A percentile compares a stretch with the other conserved stretches of the same genome.
These are phyloP conservation scores for Saturnispora besseyi DNA, from an alignment of 805 yeast genomes.

Conservation along the genomic window DNA sequence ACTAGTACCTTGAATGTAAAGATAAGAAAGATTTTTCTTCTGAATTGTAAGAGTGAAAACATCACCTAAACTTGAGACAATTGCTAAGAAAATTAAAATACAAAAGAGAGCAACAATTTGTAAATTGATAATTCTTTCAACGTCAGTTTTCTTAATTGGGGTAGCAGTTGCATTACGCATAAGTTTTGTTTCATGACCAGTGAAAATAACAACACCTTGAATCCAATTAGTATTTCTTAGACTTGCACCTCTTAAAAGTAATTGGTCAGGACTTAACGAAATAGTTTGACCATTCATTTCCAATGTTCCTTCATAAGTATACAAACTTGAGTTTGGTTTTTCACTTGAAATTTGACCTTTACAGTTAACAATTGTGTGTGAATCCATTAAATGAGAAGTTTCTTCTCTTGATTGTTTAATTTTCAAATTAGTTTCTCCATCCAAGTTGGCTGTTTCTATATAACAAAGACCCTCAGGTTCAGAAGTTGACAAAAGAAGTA, in stretches of 20 bases:
- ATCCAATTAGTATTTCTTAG: constrained; percentile 93
- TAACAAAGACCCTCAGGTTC: constrained; percentile 98
- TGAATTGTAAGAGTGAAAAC: constrained; percentile 59
- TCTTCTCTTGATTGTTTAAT: constrained; percentile 83
- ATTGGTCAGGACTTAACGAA: constrained; percentile 82
- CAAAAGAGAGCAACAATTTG: constrained; percentile 86
- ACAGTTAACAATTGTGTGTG: constrained; percentile 44
- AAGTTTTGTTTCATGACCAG: constrained; percentile 96
- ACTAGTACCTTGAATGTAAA: constrained; percentile 60
- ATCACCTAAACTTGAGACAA: constrained; percentile 83
- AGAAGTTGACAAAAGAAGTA: constrained; percentile 76
- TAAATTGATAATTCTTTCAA: constrained; percentile 86
- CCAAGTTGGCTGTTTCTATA: constrained; percentile 94
- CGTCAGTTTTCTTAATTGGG: constrained; percentile 95
- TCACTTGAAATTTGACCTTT: constrained; percentile 68
- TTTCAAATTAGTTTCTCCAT: constrained; percentile 95
- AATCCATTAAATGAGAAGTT: constrained; percentile 64
- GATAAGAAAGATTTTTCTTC: constrained; percentile 47
- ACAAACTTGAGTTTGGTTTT: constrained; percentile 87
- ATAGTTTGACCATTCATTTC: constrained; percentile 47
- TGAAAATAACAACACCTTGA: constrained; percentile 85
- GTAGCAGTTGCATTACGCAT: constrained; percentile 99
- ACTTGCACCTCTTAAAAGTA: constrained; percentile 91
- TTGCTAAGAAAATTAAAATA: constrained; percentile 62
- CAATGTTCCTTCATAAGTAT: constrained; percentile 90